phyloP scores from a whole-genome alignment of 768 basidiomycete genomes.

The Amanita pseudoporphyria region DNA sequence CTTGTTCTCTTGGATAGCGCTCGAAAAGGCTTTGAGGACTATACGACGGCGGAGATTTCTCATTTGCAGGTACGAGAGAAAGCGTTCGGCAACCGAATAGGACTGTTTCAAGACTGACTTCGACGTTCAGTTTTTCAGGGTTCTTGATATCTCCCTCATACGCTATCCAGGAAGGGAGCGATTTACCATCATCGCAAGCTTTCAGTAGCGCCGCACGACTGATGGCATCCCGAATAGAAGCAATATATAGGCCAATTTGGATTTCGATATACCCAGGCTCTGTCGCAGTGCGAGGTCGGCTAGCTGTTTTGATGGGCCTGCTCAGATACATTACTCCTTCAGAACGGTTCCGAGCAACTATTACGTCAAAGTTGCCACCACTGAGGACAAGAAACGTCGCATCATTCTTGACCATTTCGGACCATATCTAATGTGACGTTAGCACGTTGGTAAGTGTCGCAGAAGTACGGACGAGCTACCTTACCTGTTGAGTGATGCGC shows the following conservation, averaged over 20 bases:
- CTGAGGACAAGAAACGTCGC: no score
- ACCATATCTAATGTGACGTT: not conserved
- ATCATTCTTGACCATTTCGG: not conserved
- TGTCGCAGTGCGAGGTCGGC: no score
- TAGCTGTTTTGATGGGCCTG: not conserved
- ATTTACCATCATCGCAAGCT: not conserved
- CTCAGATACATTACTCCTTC: not conserved
- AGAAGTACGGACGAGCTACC: not conserved
- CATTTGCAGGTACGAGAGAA: not conserved
- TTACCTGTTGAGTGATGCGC: not conserved
- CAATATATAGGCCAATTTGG: not conserved
- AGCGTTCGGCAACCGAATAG: no score
- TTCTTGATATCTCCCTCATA: not conserved
- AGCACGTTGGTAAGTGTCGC: not conserved
- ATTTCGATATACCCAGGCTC: not conserved
- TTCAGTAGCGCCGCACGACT: not conserved
- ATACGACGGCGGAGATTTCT: not conserved
- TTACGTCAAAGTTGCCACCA: not conserved
- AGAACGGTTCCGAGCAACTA: not conserved
- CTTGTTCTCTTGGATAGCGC: not conserved
- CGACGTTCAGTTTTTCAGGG: no score
- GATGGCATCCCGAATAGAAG: not conserved
- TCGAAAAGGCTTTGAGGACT: not conserved
- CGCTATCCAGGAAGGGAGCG: not conserved
- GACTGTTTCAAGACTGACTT: no score